Percentiles rank a stretch among this genome's conserved stretches.
Evolutionary conservation across 768 basidiomycete species (phyloP).

Genomic region (Pleurotus ostreatus): DNA sequence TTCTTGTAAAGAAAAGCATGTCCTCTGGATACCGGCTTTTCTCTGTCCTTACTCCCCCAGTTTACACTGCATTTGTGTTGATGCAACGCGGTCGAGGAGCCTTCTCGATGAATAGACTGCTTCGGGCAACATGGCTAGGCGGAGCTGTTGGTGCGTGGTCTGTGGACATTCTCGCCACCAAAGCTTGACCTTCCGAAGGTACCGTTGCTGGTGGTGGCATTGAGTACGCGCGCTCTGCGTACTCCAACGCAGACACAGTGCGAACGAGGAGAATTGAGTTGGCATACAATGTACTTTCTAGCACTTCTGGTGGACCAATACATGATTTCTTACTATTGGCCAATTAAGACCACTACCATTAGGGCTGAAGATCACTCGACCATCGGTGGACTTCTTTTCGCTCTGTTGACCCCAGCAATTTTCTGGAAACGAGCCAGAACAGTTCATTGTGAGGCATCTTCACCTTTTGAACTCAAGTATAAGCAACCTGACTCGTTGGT

Average conservation of each 20-base stretch:
- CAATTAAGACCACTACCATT: slow-evolving; percentile 46
- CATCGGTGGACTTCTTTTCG: slow-evolving; percentile 64
- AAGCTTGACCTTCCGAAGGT: slow-evolving; percentile 27
- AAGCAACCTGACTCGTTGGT: not conserved
- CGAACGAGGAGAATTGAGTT: slow-evolving; percentile 44
- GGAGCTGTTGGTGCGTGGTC: slow-evolving; percentile 49
- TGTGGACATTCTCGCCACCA: not conserved
- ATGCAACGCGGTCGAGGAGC: slow-evolving; percentile 50
- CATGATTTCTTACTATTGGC: not conserved
- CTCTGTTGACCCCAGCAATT: slow-evolving; percentile 62
- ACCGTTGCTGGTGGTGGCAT: slow-evolving; percentile 47
- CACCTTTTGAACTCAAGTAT: not conserved
- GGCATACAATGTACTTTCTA: slow-evolving; percentile 51
- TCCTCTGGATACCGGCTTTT: slow-evolving; percentile 63
- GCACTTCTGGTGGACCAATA: not conserved
- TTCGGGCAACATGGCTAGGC: slow-evolving; percentile 73
- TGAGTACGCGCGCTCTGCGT: slow-evolving; percentile 58
- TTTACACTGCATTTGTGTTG: slow-evolving; percentile 51
- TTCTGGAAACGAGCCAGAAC: slow-evolving; percentile 67
- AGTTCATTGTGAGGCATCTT: slow-evolving; percentile 48
- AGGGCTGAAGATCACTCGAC: slow-evolving; percentile 73
- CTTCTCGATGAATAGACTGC: slow-evolving; percentile 55
- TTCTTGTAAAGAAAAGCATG: slow-evolving; percentile 62
- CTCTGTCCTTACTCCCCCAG: slow-evolving; percentile 60
- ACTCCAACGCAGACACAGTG: slow-evolving; percentile 45